These are phyloP conservation scores for Phytopythium mirpurense DNA, from an alignment of 352 stramenopile species.

Conservation along the genomic window DNA sequence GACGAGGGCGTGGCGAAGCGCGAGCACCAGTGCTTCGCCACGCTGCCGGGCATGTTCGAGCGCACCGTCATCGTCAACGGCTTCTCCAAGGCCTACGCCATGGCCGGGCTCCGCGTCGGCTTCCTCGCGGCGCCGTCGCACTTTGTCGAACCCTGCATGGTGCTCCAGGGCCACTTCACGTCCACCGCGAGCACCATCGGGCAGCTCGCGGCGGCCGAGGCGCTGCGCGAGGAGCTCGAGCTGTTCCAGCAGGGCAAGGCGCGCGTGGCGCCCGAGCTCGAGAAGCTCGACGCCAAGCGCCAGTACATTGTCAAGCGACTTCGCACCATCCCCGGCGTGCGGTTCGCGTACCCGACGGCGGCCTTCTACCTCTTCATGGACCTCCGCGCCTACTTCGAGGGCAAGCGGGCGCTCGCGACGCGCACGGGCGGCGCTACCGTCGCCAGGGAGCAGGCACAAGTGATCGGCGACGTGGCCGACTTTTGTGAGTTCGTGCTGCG, in stretches of 20 bases:
- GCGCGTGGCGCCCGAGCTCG: slow-evolving; percentile 27
- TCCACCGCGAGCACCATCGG: slow-evolving; percentile 91
- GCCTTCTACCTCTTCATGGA: slow-evolving; percentile 97
- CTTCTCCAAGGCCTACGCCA: slow-evolving; percentile 96
- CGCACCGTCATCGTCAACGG: slow-evolving; percentile 95
- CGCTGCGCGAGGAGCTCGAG: slow-evolving; percentile 79
- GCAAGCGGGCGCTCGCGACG: not conserved
- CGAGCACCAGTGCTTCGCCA: slow-evolving; percentile 61
- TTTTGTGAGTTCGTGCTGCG: slow-evolving; percentile 92
- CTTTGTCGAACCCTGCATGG: slow-evolving; percentile 83
- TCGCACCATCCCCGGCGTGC: slow-evolving; percentile 71
- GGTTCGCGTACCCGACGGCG: slow-evolving; percentile 81
- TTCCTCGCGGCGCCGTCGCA: slow-evolving; percentile 78
- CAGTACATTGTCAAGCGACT: slow-evolving; percentile 88
- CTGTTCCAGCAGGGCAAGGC: slow-evolving; percentile 27
- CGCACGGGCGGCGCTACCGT: slow-evolving; percentile 31
- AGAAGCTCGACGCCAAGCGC: slow-evolving; percentile 76
- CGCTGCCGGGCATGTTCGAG: slow-evolving; percentile 78
- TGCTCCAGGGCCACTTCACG: slow-evolving; percentile 95
- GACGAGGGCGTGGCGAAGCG: slow-evolving; percentile 44
- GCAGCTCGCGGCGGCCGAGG: slow-evolving; percentile 90
- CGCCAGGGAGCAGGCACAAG: slow-evolving; percentile 18
- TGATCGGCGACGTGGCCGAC: slow-evolving; percentile 43
- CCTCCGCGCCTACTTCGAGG: slow-evolving; percentile 21
- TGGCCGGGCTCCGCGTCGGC: slow-evolving; percentile 93